Percentiles rank a stretch among this genome's conserved stretches.
Evolutionary conservation across 2,329 filamentous ascomycete species (phyloP).

Genomic region (Fusarium robinianum): DNA sequence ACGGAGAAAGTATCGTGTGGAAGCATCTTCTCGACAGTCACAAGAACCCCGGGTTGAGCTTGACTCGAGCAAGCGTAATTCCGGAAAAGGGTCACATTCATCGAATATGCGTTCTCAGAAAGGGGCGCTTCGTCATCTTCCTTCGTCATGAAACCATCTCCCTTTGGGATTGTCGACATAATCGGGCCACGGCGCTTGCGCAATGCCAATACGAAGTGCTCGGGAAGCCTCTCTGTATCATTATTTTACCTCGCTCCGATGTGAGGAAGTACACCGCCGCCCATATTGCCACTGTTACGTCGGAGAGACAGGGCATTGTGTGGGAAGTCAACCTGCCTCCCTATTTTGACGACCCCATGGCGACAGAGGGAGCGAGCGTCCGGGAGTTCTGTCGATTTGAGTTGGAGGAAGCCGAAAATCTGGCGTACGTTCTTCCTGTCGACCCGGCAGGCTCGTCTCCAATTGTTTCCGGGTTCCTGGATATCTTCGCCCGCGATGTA

Average conservation of each 20-base stretch:
- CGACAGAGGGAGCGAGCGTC: constrained; percentile 46
- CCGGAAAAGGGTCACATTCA: constrained; percentile 73
- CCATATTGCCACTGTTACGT: constrained; percentile 82
- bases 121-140: constrained; percentile 81
- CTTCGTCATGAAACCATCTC: constrained; percentile 72
- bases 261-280: constrained; percentile 59
- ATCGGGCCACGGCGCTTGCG: constrained; percentile 60
- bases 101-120: constrained; percentile 75
- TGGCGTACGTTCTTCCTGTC: constrained; percentile 75
- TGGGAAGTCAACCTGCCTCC: constrained; percentile 75
- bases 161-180: constrained; percentile 76
- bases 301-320: constrained; percentile 75
- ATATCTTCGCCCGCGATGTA: constrained; percentile 83
- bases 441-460: constrained; percentile 80
- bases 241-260: constrained; percentile 70
- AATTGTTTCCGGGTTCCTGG: constrained; percentile 76
- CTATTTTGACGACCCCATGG: constrained; percentile 40
- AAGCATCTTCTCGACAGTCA: constrained; percentile 59
- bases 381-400: constrained; percentile 73
- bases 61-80: constrained; percentile 71
- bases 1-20: constrained; percentile 85
- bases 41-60: constrained; percentile 47
- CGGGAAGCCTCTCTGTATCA: constrained; percentile 78
- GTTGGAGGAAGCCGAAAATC: constrained; percentile 61
- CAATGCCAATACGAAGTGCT: constrained; percentile 56